Evolutionary conservation across 352 stramenopile species (phyloP), one percentile per base, ranked within the genome.

Genomic region (Phytophthora foliorum): DNA sequence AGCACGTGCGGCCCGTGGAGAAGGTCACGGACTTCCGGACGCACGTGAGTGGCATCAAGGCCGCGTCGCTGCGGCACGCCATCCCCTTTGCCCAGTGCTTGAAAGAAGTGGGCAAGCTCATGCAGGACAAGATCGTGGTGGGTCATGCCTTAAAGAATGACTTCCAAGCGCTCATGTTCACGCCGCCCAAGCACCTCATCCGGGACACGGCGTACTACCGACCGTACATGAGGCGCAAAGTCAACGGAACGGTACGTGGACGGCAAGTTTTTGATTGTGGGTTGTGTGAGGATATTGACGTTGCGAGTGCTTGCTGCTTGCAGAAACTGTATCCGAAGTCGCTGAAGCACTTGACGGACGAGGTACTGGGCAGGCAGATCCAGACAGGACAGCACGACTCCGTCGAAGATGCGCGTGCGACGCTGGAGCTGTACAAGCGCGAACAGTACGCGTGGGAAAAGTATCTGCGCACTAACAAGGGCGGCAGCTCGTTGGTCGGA

Each of bases 1-100:
- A 94, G 62, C 74, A 89, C 44, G 86, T 96, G 41, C 84, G 86
- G 7, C 89, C 89, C 4, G 82, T 92, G 39, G 89, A 96, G 60
- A 92, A 92, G 56, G 80, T 96, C 49, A 96, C 89, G 57, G 89
- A 96, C 64, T 96, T 93, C 52, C 85, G 89, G 21, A 96, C 89
- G 22, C 89, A 94, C 42, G 89, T 96, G 9, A 96, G 89, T 74
- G 89, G 89, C 50, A 95, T 96, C 51, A 81, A 84, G 22, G 80
- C 89, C 48, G 80, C 75, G 29, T 83, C 71, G 42, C 69, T 96
- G 10, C 88, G 89, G 49, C 69, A 92, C 44, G 89, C 86, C 19
- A 93, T 96, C 39, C 78, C 86, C 3, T 96, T 96, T 70, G 71
- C 75, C 0, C 79, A 93, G 78, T 96, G 89, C 55, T 32, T 94